phyloP scores from a whole-genome alignment of 2,329 filamentous ascomycete genomes.

The Scedosporium minutisporum region DNA sequence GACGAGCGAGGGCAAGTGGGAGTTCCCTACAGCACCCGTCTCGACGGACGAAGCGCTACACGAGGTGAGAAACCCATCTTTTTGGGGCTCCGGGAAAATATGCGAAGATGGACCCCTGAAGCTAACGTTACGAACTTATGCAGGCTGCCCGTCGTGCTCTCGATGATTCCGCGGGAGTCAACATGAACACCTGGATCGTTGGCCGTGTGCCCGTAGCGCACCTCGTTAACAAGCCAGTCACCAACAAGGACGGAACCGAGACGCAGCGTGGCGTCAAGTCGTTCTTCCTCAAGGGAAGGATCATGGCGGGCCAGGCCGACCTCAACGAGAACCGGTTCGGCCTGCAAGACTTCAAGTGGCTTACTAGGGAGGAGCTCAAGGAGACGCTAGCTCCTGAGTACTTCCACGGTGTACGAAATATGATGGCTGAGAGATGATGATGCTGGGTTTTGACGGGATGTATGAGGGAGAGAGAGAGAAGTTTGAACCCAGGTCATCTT shows the following conservation, averaged over 20 bases:
- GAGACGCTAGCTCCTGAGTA: constrained; percentile 57
- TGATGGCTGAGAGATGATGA: constrained; percentile 66
- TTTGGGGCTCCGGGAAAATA: not conserved
- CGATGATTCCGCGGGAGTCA: constrained; percentile 66
- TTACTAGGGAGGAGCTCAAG: constrained; percentile 79
- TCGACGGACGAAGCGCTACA: constrained; percentile 66
- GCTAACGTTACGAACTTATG: not conserved
- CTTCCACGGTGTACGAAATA: constrained; percentile 67
- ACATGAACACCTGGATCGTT: constrained; percentile 99
- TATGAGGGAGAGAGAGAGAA: not conserved
- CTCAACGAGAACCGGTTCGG: constrained; percentile 61
- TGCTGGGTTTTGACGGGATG: not conserved
- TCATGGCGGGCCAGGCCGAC: constrained; percentile 93
- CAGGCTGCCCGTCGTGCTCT: constrained; percentile 78
- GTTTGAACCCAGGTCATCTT: not conserved
- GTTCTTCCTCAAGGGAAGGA: constrained; percentile 93
- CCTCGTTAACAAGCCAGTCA: constrained; percentile 46
- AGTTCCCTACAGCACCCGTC: constrained; percentile 67
- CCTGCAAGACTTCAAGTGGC: constrained; percentile 80
- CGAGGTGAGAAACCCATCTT: constrained; percentile 49
- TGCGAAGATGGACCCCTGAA: constrained; percentile 11
- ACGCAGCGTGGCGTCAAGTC: constrained; percentile 61
- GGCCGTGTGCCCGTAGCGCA: constrained; percentile 84
- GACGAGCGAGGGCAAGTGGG: constrained; percentile 62
- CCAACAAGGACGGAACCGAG: constrained; percentile 32